Evolutionary conservation across 108 stramenopile genomes (phyloP).

Genomic region (Skeletonema potamos): DNA sequence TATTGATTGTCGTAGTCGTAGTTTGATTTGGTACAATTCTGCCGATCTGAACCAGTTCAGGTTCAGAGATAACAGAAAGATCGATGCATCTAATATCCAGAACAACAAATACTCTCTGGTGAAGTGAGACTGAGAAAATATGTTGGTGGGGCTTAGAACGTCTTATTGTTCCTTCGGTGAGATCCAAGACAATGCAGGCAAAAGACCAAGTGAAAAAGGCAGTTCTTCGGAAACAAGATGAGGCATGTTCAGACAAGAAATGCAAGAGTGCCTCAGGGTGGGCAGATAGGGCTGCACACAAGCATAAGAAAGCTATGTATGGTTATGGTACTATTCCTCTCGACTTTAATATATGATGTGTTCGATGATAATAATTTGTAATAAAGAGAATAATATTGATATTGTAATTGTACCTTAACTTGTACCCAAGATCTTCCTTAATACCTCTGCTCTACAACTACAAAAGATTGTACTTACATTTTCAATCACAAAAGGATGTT

Average conservation of each 20-base stretch:
- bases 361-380: too few species aligned
- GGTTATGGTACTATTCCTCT: too few species aligned
- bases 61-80: background rate
- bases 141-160: background rate
- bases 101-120: background rate
- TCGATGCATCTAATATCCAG: background rate
- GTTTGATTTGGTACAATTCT: background rate
- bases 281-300: background rate
- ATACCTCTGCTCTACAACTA: too few species aligned
- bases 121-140: too few species aligned
- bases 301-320: background rate
- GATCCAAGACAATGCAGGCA: background rate
- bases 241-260: background rate
- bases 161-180: background rate
- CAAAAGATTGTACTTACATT: too few species aligned
- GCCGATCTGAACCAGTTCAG: background rate
- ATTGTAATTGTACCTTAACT: too few species aligned
- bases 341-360: too few species aligned
- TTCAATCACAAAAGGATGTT: too few species aligned
- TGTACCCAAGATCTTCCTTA: too few species aligned
- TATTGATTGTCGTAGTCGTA: background rate
- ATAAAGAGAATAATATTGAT: too few species aligned
- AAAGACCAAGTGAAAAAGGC: background rate
- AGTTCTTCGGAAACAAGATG: background rate
- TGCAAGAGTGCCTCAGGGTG: background rate